Conservation (phyloP, 2,329 filamentous ascomycete genomes). For the Fusarium sp. region DNA sequence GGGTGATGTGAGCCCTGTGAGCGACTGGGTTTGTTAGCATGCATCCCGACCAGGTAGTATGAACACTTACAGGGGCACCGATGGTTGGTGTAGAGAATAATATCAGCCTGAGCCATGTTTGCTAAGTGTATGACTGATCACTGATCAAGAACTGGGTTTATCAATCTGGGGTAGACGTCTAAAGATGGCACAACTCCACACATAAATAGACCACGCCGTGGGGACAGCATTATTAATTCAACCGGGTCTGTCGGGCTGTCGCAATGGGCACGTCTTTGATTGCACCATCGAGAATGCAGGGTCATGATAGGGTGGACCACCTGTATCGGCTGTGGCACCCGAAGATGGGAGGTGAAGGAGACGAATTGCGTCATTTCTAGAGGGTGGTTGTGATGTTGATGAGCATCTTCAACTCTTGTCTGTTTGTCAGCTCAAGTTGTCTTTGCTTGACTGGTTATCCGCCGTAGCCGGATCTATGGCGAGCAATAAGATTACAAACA, state of each 20-base stretch:
- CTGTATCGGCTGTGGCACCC: background rate
- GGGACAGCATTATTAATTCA: conserved; percentile 20
- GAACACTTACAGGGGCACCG: conserved; percentile 68
- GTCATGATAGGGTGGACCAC: conserved; percentile 5
- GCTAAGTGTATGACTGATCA: conserved; percentile 5
- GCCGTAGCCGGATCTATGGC: background rate
- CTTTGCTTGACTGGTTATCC: background rate
- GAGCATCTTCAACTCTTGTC: background rate
- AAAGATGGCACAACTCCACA: background rate
- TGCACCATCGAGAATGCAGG: conserved; percentile 24
- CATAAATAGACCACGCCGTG: background rate
- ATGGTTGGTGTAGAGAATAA: conserved; percentile 78
- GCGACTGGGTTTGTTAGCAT: conserved; percentile 59
- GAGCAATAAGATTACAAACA: background rate
- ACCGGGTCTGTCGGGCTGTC: background rate
- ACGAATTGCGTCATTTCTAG: background rate
- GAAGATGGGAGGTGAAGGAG: background rate
- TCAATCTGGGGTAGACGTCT: background rate
- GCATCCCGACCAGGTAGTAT: background rate
- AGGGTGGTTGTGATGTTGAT: background rate
- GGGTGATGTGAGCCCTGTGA: conserved; percentile 79
- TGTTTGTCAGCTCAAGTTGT: background rate
- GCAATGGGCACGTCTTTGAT: conserved; percentile 10
- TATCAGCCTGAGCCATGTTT: conserved; percentile 45
- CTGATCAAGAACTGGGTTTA: background rate